phyloP scores from a whole-genome alignment of 331 rosid species.

The Telfairia occidentalis region DNA sequence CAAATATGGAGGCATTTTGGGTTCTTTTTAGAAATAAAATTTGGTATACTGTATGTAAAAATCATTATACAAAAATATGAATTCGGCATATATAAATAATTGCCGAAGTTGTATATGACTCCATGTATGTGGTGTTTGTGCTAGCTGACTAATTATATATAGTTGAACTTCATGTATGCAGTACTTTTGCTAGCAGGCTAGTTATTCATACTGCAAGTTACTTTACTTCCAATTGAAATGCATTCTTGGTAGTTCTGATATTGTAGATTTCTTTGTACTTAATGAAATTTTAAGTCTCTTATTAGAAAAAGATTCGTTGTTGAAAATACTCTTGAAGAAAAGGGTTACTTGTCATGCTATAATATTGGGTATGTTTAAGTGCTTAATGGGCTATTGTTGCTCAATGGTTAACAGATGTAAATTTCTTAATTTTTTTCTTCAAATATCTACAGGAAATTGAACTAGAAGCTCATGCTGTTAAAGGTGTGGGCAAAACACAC shows the following conservation, averaged over 20 bases:
- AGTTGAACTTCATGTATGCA: not conserved
- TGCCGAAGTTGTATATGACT: not conserved
- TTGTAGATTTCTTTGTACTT: not conserved
- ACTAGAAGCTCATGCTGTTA: constrained; percentile 92
- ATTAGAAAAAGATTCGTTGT: not conserved
- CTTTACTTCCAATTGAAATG: not conserved
- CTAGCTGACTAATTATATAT: not conserved
- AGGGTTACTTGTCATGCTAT: not conserved
- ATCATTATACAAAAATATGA: not conserved
- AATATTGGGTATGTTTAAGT: not conserved
- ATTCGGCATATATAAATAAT: not conserved
- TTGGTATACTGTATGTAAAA: not conserved
- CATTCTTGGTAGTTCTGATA: not conserved
- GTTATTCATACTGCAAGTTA: not conserved
- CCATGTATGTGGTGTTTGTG: not conserved
- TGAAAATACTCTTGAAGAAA: not conserved
- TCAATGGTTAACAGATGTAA: not conserved
- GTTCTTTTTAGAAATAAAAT: not conserved
- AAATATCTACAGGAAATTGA: constrained; percentile 61
- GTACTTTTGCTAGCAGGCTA: not conserved
- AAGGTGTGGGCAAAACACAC: constrained; percentile 85
- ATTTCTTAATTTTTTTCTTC: not conserved
- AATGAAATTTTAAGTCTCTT: not conserved
- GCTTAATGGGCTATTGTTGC: not conserved
- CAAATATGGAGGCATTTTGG: not conserved